These are phyloP conservation scores for Cadophora malorum DNA, from an alignment of 2,329 filamentous ascomycete species.

Conservation along the genomic window DNA sequence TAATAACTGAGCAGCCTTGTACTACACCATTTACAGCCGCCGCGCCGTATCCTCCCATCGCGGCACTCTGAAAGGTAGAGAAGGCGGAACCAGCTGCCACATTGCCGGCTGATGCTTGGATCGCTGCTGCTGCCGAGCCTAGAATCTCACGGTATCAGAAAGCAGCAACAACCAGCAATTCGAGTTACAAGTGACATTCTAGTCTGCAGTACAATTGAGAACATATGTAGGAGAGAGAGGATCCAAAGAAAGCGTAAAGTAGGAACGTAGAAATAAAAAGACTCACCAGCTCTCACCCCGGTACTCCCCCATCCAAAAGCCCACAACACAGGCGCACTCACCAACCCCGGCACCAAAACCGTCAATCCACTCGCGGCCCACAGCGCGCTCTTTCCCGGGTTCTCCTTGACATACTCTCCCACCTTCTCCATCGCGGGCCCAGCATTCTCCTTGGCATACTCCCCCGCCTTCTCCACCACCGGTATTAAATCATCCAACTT, in stretches of 20 bases:
- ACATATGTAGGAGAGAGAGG: background rate
- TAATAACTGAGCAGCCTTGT: background rate
- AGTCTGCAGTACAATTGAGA: too few species aligned
- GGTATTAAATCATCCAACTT: background rate
- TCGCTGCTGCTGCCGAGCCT: slow-evolving; percentile 18
- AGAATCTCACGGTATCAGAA: background rate
- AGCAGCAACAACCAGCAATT: too few species aligned
- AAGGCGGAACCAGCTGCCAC: slow-evolving; percentile 21
- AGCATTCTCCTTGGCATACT: background rate
- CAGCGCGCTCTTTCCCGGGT: background rate
- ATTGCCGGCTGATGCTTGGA: slow-evolving; percentile 15
- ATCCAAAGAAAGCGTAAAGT: background rate
- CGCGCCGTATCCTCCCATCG: slow-evolving; percentile 22
- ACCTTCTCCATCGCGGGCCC: background rate
- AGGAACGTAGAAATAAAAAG: background rate
- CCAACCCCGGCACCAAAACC: background rate
- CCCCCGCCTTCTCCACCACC: background rate
- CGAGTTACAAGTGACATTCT: too few species aligned
- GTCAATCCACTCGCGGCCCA: background rate
- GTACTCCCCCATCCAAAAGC: slow-evolving; percentile 4
- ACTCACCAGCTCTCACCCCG: slow-evolving; percentile 16
- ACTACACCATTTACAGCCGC: slow-evolving; percentile 20
- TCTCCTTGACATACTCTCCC: background rate
- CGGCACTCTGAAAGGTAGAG: slow-evolving; percentile 24
- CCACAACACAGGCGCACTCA: slow-evolving; percentile 1